phyloP scores from a whole-genome alignment of 202 grass and related monocot genomes.

The Bolboschoenoplectus hybrid region DNA sequence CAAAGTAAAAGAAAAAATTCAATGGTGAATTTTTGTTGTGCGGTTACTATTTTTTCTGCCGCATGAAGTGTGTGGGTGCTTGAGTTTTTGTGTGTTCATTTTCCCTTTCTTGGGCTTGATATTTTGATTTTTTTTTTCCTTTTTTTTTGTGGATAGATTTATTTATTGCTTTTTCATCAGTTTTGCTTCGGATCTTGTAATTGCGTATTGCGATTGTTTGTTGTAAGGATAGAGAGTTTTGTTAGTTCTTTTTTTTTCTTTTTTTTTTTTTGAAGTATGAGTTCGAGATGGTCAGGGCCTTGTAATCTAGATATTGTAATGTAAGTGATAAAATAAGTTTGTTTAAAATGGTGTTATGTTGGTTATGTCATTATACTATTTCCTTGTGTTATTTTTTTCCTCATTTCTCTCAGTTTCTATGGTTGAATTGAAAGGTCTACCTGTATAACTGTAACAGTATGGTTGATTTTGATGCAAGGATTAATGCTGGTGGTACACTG shows the following conservation, averaged over 20 bases:
- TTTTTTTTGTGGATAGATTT: constrained; percentile 43
- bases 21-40: constrained; percentile 34
- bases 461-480: background rate
- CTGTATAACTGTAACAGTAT: background rate
- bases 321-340: constrained; percentile 17
- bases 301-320: constrained; percentile 40
- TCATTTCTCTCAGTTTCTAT: background rate
- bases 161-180: constrained; percentile 22
- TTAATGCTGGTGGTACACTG: background rate
- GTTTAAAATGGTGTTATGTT: constrained; percentile 37
- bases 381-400: background rate
- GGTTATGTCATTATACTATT: background rate
- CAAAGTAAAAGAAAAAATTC: constrained; percentile 1
- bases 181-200: constrained; percentile 18
- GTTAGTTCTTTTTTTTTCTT: background rate
- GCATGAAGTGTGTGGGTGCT: constrained; percentile 44
- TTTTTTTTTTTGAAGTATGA: constrained; percentile 18
- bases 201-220: constrained; percentile 9
- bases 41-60: constrained; percentile 44
- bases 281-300: constrained; percentile 16
- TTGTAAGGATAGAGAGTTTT: constrained; percentile 25
- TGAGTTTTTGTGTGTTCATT: constrained; percentile 52
- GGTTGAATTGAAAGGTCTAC: background rate
- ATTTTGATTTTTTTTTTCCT: constrained; percentile 49
- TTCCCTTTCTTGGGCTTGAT: constrained; percentile 33